Evolutionary conservation across 2,329 filamentous ascomycete genomes (phyloP).

Genomic region (Fusarium fujikuroi): DNA sequence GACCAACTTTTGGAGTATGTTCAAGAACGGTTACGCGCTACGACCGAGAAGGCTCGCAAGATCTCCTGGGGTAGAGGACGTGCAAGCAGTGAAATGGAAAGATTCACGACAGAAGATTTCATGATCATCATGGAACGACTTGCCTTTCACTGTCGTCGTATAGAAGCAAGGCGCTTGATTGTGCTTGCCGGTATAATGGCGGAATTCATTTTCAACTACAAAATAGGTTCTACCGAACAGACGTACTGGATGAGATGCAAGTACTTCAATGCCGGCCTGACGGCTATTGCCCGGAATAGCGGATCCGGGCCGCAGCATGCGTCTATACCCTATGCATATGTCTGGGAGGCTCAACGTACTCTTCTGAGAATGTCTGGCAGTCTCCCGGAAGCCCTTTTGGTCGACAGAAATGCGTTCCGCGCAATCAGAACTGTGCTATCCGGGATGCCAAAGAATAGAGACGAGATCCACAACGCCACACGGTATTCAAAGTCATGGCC

Average conservation of each 20-base stretch:
- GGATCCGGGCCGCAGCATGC: constrained; percentile 40
- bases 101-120: constrained; percentile 40
- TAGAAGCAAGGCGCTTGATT: constrained; percentile 50
- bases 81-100: constrained; percentile 24
- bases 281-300: constrained; percentile 42
- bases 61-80: background rate
- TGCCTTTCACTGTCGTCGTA: constrained; percentile 46
- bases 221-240: constrained; percentile 27
- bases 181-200: constrained; percentile 45
- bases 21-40: constrained; percentile 27
- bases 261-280: constrained; percentile 48
- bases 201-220: constrained; percentile 42
- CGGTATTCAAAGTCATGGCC: constrained; percentile 67
- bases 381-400: constrained; percentile 60
- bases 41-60: constrained; percentile 4
- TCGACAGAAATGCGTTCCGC: constrained; percentile 62
- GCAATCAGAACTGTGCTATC: constrained; percentile 65
- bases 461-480: constrained; percentile 60
- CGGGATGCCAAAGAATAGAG: constrained; percentile 62
- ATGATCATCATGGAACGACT: constrained; percentile 42
- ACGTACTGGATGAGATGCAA: constrained; percentile 45
- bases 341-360: constrained; percentile 67
- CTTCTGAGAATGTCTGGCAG: constrained; percentile 63
- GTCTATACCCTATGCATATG: constrained; percentile 46
- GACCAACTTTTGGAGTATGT: constrained; percentile 44